These are phyloP conservation scores for Penicillium sp. DNA, from an alignment of 2,329 filamentous ascomycete genomes.

Conservation along the genomic window DNA sequence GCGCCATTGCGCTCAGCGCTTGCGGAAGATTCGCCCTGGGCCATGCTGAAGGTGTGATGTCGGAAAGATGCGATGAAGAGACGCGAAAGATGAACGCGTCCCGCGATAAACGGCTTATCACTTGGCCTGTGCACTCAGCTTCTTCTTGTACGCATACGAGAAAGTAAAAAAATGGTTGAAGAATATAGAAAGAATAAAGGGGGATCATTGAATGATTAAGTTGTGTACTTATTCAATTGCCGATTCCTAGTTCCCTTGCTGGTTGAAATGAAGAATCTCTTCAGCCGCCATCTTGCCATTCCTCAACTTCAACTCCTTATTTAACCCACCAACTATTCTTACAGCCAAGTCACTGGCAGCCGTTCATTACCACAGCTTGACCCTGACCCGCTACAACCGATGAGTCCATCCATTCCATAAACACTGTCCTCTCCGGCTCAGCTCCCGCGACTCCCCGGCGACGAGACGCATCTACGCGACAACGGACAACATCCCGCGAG, in stretches of 20 bases:
- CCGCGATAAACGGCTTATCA: conserved; percentile 23
- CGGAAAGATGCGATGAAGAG: conserved; percentile 9
- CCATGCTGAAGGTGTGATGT: conserved; percentile 29
- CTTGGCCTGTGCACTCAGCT: conserved; percentile 4
- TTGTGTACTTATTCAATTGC: neutral
- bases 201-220: neutral
- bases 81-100: conserved; percentile 33
- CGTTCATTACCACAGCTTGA: neutral
- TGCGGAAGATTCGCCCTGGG: conserved; percentile 47
- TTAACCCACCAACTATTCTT: neutral
- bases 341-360: neutral
- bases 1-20: conserved; percentile 41
- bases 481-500: neutral
- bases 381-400: neutral
- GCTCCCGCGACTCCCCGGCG: neutral
- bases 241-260: neutral
- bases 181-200: neutral
- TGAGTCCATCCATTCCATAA: neutral
- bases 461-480: neutral
- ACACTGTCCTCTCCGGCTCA: neutral
- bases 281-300: neutral
- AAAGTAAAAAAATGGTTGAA: neutral
- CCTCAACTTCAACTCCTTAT: neutral
- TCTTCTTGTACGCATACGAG: neutral
- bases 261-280: neutral